Base-by-base conservation (phyloP, 116 monocot species). In the Trichopus zeylanicus region DNA sequence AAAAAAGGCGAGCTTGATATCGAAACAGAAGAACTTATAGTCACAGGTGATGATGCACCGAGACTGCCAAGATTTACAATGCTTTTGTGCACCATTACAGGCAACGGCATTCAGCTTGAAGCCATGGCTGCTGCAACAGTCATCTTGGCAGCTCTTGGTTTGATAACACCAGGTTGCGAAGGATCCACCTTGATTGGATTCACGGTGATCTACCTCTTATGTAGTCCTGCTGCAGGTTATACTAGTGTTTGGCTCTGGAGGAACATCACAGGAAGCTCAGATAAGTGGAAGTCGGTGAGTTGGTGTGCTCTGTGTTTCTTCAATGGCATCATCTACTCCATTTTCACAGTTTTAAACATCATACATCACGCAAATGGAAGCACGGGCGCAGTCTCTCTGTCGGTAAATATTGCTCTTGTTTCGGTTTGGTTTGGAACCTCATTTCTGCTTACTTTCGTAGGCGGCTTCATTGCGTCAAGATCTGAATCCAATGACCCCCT, bases 21-120 rank as follows among this genome's bases (percentile, higher is more conserved):
- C 42, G 13, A 15, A n/a, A n/a, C 4, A n/a, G 13, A n/a, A n/a
- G n/a, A n/a, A n/a, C 42, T 3, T n/a, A 42, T 16, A n/a, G 42
- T 42, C 18, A n/a, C 3, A 8, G 81, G 67, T 16, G 72, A 68
- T 6, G 81, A 76, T 66, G 81, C 76, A 29, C 72, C 76, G n/a
- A 64, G 73, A 57, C 73, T 61, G 32, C 81, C 81, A 32, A 51
- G 55, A 16, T 61, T 39, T 53, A 38, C 81, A 6, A 73, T 53
- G 34, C 65, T 81, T 9, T 67, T 81, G 2, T 81, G 81, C 56
- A 66, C 66, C 6, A 72, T 81, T 65, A 66, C 76, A 19, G 81
- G 76, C 27, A 68, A 81, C 48, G 81, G 81, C 2, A 68, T 81
- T 18, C 81, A 81, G 65, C 76, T 81, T 61, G 48, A 68, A 16